Conservation (phyloP, 2,329 filamentous ascomycete genomes). For the Epichloe gansuensis region DNA sequence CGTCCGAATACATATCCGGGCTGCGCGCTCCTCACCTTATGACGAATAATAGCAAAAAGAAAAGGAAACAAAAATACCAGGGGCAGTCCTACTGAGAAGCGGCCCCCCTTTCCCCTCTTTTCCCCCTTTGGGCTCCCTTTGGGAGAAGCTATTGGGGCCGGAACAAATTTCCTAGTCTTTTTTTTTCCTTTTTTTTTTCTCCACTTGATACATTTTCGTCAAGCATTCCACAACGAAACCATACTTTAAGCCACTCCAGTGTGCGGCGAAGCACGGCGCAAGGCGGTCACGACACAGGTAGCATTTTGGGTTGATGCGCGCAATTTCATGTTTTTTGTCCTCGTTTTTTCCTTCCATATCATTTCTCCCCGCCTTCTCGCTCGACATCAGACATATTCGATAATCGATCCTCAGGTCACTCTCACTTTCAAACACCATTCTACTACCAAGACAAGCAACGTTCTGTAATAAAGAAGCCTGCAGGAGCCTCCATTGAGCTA, state of each 20-base stretch:
- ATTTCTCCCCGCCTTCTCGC: conserved; percentile 13
- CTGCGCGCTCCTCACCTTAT: background rate
- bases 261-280: conserved; percentile 28
- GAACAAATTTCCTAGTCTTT: conserved; percentile 1
- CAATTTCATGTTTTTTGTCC: conserved; percentile 18
- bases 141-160: background rate
- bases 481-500: background rate
- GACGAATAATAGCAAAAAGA: background rate
- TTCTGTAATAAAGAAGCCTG: conserved; percentile 2
- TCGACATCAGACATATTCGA: background rate
- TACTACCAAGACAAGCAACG: background rate
- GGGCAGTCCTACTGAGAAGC: background rate
- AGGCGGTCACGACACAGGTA: conserved; percentile 22
- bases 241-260: conserved; percentile 21
- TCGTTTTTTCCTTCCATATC: conserved; percentile 12
- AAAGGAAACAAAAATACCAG: background rate
- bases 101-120: background rate
- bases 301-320: conserved; percentile 19
- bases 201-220: conserved; percentile 14
- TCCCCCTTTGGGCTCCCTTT: background rate
- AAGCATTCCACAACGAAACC: conserved; percentile 23
- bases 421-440: background rate
- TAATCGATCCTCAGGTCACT: background rate
- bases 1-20: background rate
- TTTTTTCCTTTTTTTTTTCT: background rate